These are phyloP conservation scores for Sporisorium iseilematis-ciliati DNA, from an alignment of 1,284 basidiomycete species.

Conservation along the genomic window DNA sequence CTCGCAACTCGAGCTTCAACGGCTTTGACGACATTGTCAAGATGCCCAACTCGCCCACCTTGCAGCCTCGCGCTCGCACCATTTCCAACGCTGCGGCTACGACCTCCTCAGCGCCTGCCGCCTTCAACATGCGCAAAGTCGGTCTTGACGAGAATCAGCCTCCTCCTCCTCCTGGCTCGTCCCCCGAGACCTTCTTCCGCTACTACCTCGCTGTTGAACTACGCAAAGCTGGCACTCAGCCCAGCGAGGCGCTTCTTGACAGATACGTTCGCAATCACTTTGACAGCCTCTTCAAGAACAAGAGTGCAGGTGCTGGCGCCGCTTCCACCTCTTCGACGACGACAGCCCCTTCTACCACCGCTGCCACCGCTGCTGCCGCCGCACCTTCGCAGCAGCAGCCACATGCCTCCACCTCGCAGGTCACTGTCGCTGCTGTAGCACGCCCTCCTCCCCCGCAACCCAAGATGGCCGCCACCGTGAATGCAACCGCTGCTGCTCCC, in stretches of 20 bases:
- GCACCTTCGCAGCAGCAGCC: slow-evolving; percentile 6
- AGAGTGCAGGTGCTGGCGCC: slow-evolving; percentile 7
- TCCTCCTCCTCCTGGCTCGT: slow-evolving; percentile 53
- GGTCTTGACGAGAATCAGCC: slow-evolving; percentile 57
- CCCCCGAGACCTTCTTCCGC: slow-evolving; percentile 57
- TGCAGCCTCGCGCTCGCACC: slow-evolving; percentile 36
- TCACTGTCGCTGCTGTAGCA: slow-evolving; percentile 42
- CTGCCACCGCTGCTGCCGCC: background rate
- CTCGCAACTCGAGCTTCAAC: slow-evolving; percentile 47
- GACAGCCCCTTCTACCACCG: background rate
- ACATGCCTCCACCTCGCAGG: slow-evolving; percentile 29
- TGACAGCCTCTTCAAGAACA: slow-evolving; percentile 58
- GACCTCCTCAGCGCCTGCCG: slow-evolving; percentile 4
- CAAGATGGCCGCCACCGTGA: slow-evolving; percentile 9
- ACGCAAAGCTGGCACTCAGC: slow-evolving; percentile 58
- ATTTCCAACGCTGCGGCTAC: slow-evolving; percentile 19
- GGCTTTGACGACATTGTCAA: slow-evolving; percentile 55
- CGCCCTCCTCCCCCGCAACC: slow-evolving; percentile 27
- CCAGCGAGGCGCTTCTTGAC: slow-evolving; percentile 60
- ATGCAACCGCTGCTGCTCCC: no score
- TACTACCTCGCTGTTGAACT: slow-evolving; percentile 66
- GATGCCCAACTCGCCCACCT: slow-evolving; percentile 44
- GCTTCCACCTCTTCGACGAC: slow-evolving; percentile 6
- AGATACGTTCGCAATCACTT: slow-evolving; percentile 65
- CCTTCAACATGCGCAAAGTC: slow-evolving; percentile 55